Evolutionary conservation across 2,329 filamentous ascomycete genomes (phyloP), one percentile per base, ranked within the genome.

Genomic region (Aspergillus chevalieri): DNA sequence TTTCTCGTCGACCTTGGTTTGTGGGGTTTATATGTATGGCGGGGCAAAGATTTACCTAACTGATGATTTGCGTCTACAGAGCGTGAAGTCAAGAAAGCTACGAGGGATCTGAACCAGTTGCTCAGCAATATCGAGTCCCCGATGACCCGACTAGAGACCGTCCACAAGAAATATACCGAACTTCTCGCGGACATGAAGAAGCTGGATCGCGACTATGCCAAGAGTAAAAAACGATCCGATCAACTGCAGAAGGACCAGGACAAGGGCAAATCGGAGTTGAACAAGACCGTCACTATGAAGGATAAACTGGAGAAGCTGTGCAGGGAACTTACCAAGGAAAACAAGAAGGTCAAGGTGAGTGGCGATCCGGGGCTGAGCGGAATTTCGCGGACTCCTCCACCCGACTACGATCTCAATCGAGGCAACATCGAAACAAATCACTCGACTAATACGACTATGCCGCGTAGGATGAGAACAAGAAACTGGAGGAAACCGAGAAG

Each of bases 231-330:
- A 70, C 86, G 90, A 21, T 89, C 88, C 22, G 93, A 98, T 67
- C 86, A 89, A 63, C 72, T 98, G 48, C 93, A 98, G 70, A 98
- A 97, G 68, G 93, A 98, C 63, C 94, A 95, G 69, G 93, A 98
- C 66, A 84, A 88, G 58, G 86, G 87, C 50, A 84, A 90, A 60
- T 87, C 85, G 43, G 93, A 98, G 67, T 77, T 95, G 49, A 92
- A 84, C 72, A 95, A 95, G 73, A 92, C 91, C 19, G 85, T 87
- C 17, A 87, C 85, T 1, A 82, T 97, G 65, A 96, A 95, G 69
- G 91, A 97, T 68, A 97, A 97, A 72, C 77, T 98, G 43, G 93
- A 98, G 72, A 98, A 97, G 67, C 77, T 98, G 28, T 96, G 91
- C 62, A 80, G 93, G 49, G 93, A 98, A 69, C 79, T 98, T 48